Evolutionary conservation across 805 yeast species (phyloP), one percentile per base, ranked within the genome.

Genomic region (Maudiozyma pseudohumilis): DNA sequence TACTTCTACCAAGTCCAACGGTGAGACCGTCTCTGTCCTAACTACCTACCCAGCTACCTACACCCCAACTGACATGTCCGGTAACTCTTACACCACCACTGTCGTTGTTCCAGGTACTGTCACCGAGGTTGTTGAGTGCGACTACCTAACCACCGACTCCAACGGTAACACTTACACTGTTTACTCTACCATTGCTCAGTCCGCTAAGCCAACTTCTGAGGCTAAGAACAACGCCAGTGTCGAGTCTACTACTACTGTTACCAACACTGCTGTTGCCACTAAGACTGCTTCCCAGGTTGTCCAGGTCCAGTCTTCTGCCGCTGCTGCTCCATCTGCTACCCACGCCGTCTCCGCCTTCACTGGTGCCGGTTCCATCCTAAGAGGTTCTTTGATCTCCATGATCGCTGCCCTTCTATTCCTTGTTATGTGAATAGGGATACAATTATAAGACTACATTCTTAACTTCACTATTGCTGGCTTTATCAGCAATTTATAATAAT

Each of bases 51-150:
- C 33, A 23, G 18, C 28, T 17, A 35, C 38, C 29, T 35, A 22
- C 30, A 29, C 38, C 24, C 38, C 38, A 35, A 35, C 38, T 35
- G 38, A 35, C 29, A 35, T 35, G 38, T 22, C 24, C 7, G 29
- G 25, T 17, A 23, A 22, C 32, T 18, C 25, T 23, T 21, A 16
- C 27, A 22, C 29, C 17, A 23, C 32, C 17, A 35, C 38, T 35
- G 31, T 21, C 19, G 31, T 30, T 23, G 29, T 30, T 28, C 19
- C 29, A 7, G 38, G 25, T 21, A 35, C 31, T 22, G 18, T 23
- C 29, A 23, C 33, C 23, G 33, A 21, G n/a, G 25, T 21, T 35
- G 33, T 17, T 5, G 29, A 17, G 6, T 28, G 32, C 17, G 37
- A 34, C 13, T 34, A 34, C 16, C 12, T 20, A 13, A 27, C 37